Conservation (phyloP, 306 rosid genomes). For the Potentilla sterilis region DNA sequence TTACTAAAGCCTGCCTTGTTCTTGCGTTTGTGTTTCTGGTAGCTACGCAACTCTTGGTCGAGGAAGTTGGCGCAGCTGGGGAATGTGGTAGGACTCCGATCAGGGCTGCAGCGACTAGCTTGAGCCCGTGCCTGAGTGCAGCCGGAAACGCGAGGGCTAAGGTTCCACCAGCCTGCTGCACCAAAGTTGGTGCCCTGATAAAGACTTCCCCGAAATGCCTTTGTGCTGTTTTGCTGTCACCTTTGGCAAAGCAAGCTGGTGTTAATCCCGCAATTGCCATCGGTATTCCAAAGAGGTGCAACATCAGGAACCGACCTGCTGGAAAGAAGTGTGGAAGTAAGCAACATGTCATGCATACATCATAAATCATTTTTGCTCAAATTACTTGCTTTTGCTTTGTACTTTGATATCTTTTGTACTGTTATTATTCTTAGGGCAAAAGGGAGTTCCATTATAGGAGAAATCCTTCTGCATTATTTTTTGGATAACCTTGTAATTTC, state of each 20-base stretch:
- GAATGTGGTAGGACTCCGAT: conserved; percentile 83
- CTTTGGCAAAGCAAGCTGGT: conserved; percentile 72
- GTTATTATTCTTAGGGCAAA: background rate
- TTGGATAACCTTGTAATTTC: background rate
- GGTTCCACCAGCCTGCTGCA: conserved; percentile 67
- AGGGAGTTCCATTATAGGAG: background rate
- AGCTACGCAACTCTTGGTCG: conserved; percentile 13
- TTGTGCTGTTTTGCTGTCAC: conserved; percentile 77
- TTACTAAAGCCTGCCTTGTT: conserved; percentile 20
- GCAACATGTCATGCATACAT: conserved; percentile 20
- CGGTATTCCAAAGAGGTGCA: conserved; percentile 81
- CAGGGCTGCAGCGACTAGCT: conserved; percentile 67
- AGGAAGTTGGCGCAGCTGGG: conserved; percentile 54
- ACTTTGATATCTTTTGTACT: background rate
- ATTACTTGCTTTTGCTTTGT: background rate
- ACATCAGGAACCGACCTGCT: conserved; percentile 66
- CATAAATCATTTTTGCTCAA: background rate
- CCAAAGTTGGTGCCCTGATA: conserved; percentile 60
- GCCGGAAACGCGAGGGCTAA: conserved; percentile 45
- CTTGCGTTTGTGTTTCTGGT: conserved; percentile 21
- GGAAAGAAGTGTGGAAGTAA: conserved; percentile 95
- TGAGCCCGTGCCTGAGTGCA: conserved; percentile 72
- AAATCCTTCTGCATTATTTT: background rate
- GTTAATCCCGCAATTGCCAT: conserved; percentile 74
- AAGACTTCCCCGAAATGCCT: conserved; percentile 65